Percentiles rank a stretch among this genome's conserved stretches.
Evolutionary conservation across 352 stramenopile genomes (phyloP).

Genomic region (Pythium plurisporium): DNA sequence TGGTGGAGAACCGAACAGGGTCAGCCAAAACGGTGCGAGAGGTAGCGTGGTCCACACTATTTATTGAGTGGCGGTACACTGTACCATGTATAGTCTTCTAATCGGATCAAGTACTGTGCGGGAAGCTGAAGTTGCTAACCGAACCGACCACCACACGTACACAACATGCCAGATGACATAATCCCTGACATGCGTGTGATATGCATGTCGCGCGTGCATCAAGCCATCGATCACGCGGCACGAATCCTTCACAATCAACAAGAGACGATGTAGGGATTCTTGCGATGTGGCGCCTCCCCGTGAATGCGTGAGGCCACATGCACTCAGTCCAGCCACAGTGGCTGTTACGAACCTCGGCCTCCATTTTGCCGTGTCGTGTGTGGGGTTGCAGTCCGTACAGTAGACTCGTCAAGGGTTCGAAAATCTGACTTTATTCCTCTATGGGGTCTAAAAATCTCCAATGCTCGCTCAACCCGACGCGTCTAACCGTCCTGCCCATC

Average conservation of each 20-base stretch:
- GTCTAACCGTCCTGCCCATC: background rate
- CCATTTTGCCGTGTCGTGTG: background rate
- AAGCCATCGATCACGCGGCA: background rate
- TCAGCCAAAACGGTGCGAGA: background rate
- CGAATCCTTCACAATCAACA: no score
- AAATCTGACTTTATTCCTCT: background rate
- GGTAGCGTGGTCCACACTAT: slow-evolving; percentile 23
- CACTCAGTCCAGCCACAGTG: background rate
- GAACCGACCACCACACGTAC: no score
- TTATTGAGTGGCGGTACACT: background rate
- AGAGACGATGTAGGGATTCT: background rate
- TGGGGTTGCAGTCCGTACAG: no score
- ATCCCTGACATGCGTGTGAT: background rate
- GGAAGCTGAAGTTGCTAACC: no score
- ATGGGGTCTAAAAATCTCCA: background rate
- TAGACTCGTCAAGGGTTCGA: no score
- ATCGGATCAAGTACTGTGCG: no score
- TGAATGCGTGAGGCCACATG: background rate
- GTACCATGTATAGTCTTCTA: background rate
- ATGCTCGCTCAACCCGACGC: background rate
- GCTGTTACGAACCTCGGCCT: background rate
- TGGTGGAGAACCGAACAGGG: slow-evolving; percentile 50
- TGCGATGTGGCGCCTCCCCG: background rate
- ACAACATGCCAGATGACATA: no score
- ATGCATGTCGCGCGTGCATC: background rate